Evolutionary conservation across 2,329 filamentous ascomycete species (phyloP), one percentile per base, ranked within the genome.

Genomic region (Coniochaeta hoffmannii): DNA sequence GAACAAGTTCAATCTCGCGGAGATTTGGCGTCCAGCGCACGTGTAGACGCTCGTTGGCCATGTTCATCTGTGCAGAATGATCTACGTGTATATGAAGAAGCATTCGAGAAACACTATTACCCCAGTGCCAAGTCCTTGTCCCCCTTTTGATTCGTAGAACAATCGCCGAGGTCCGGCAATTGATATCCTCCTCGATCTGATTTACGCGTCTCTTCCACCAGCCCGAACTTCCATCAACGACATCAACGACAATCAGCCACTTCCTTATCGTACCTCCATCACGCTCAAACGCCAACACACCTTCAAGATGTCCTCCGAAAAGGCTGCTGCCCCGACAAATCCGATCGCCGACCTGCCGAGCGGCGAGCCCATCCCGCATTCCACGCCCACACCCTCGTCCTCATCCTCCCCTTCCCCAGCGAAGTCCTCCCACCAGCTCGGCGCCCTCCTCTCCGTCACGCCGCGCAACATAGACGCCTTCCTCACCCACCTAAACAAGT

Each of bases 401-500:
- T 53, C 28, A 17, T 55, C 57, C 26, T 32, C n/a, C 54, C 55
- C 41, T 38, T 50, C 53, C 15, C 28, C 52, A 7, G 11, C 22
- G 4, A 46, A 54, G 44, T 50, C 56, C 10, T 56, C 57, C 24
- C 54, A 64, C 51, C 61, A 64, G 3, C 59, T 64, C 41, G 36
- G 44, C 56, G 63, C 65, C 36, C 62, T 71, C 50, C 59, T 75
- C 49, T 62, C 66, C 49, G 65, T 68, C 14, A 57, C 69, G 15
- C 74, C 75, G 41, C 68, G 71, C 61, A 69, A 71, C 63, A 34
- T 74, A 62, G 81, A 85, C 65, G 73, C 70, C 67, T 80, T 83
- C 66, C 68, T 86, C 59, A 66, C 75, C 26, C 78, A 79, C 68
- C 75, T 85, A 51, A 73, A 78, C 65, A 83, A 83, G 61, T 82